These are phyloP conservation scores for Angomonas desouzai DNA, from an alignment of 208 protist genomes.

Conservation along the genomic window DNA sequence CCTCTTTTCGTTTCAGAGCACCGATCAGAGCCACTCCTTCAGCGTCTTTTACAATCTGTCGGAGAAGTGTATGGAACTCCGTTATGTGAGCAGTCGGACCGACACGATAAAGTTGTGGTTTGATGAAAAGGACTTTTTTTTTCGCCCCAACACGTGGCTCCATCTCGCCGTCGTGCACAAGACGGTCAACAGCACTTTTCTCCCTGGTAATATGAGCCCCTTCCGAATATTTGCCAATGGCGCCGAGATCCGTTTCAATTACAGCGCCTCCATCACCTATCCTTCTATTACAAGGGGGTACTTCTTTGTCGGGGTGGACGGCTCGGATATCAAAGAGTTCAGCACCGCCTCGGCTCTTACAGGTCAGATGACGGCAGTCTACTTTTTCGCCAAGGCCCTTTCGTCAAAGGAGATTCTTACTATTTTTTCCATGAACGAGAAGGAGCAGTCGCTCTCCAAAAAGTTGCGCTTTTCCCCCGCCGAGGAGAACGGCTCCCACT, in stretches of 20 bases:
- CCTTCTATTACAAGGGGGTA: constrained; percentile 40
- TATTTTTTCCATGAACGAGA: constrained; percentile 14
- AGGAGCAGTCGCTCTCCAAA: not conserved
- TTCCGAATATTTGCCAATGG: constrained; percentile 55
- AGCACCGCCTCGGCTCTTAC: constrained; percentile 38
- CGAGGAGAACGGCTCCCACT: not conserved
- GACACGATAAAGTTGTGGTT: constrained; percentile 6
- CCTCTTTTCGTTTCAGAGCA: constrained; percentile 30
- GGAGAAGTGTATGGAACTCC: not conserved
- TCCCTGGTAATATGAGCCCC: constrained; percentile 12
- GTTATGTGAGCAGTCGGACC: not conserved
- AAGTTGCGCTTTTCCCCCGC: constrained; percentile 7
- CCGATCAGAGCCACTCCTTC: constrained; percentile 24
- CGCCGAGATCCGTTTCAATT: constrained; percentile 15
- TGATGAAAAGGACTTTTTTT: not conserved
- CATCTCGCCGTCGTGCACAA: constrained; percentile 12
- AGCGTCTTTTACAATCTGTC: constrained; percentile 20
- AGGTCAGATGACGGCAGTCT: constrained; percentile 62
- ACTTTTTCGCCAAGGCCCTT: constrained; percentile 57
- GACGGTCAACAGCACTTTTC: constrained; percentile 18
- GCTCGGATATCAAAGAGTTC: constrained; percentile 53
- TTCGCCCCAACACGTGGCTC: constrained; percentile 1
- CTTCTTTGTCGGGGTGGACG: constrained; percentile 50
- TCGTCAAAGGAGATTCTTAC: constrained; percentile 28
- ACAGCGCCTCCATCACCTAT: constrained; percentile 32